Evolutionary conservation across 495 filamentous ascomycete genomes (phyloP), one percentile per base, ranked within the genome.

Genomic region (Staphylotrichum longicolle): DNA sequence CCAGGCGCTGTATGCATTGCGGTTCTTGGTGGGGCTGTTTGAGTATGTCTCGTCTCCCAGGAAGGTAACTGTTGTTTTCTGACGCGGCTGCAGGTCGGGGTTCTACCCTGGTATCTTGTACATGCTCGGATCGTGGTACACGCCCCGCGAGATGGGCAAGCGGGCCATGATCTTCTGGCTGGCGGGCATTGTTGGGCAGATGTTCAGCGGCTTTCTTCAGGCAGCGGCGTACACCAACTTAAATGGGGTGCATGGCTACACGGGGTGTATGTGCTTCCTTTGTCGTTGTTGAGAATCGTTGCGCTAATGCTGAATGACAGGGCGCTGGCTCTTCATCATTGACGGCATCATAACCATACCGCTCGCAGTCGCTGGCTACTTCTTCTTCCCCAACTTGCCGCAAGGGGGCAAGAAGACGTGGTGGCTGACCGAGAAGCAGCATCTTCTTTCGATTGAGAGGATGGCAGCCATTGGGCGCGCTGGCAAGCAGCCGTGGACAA

Each of bases 21-120:
- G 82, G 0, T 79, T 84, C 45, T 70, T 85, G 15, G 75, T 85
- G 0, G 82, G 82, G 5, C 63, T 83, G 8, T 78, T 79, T 20
- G 82, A 85, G 50, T 74, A 80, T 77, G 2, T 7, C 47, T 46
- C 44, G 14, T 20, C 4, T 20, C 44, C n/a, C 42, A 45, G 20
- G 20, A 27, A 27, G 20, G 20, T 1, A 27, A 27, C 1, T 27
- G 20, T 27, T 27, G 20, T 27, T 27, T 27, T 27, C 20, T 27
- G 20, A 27, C 20, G 20, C 20, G 20, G 47, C 8, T 14, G 27
- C 47, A 50, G 47, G 14, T 50, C 47, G 3, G 47, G 47, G 3
- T 50, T 50, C 32, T 50, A 50, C 32, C 47, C 47, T 0, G 47
- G 47, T 3, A 50, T 50, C 34, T 27, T 34, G 9, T 53, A 53